Evolutionary conservation across 106 monocot genomes (phyloP).

Genomic region (Phalaenopsis equestris): DNA sequence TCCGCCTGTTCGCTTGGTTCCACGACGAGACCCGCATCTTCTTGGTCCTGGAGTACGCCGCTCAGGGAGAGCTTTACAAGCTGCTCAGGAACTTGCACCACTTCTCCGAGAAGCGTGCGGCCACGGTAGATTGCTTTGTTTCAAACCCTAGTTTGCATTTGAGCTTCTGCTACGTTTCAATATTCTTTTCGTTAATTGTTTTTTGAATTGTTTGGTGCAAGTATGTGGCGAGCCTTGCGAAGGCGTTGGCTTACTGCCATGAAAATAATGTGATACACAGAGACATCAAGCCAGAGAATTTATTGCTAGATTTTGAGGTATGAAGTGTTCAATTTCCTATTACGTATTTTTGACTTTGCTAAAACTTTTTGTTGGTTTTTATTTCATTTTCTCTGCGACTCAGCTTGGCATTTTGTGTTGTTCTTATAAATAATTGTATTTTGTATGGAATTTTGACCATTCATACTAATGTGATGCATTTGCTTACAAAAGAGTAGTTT

Average conservation of each 20-base stretch:
- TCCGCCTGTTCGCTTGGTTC: constrained; percentile 81
- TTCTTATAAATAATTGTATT: not conserved
- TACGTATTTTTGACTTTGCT: not conserved
- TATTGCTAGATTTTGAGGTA: constrained; percentile 83
- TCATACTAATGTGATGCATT: not conserved
- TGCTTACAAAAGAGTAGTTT: not conserved
- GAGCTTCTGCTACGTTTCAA: not conserved
- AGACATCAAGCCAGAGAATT: constrained; percentile 97
- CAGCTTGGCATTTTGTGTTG: not conserved
- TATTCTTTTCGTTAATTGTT: not conserved
- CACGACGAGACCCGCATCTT: constrained; percentile 73
- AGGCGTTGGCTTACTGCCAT: constrained; percentile 75
- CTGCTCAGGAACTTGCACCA: constrained; percentile 43
- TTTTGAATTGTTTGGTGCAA: constrained; percentile 9
- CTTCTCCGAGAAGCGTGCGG: constrained; percentile 67
- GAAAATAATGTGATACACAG: constrained; percentile 93
- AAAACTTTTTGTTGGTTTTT: not conserved
- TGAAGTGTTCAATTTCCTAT: not conserved
- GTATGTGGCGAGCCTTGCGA: constrained; percentile 81
- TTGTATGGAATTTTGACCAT: not conserved
- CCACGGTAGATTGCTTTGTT: constrained; percentile 48
- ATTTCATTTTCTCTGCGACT: not conserved
- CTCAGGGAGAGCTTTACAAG: constrained; percentile 76
- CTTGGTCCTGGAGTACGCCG: constrained; percentile 81
- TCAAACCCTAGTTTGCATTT: not conserved